Base-by-base conservation (phyloP, 192 early-diverging fungal genomes). In the Mortierella claussenii region DNA sequence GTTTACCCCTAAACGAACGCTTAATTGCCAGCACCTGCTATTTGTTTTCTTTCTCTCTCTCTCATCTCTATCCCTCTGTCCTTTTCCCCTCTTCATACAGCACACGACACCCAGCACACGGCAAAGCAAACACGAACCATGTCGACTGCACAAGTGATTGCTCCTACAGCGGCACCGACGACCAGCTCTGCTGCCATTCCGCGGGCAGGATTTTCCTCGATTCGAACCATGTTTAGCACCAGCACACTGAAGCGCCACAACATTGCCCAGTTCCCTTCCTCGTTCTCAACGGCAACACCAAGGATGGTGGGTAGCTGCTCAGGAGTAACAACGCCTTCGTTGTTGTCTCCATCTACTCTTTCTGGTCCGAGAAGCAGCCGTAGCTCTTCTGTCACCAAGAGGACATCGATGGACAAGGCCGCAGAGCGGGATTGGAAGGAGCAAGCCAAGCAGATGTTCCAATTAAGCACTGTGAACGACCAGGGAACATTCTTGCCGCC, bases 391-490 rank as follows among this genome's bases (percentile, higher is more conserved):
- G 26, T 63, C 28, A 17, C 49, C 11, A 7, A 44, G 18, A 31
- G 55, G 45, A 43, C 55, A 26, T 50, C 60, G 6, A 20, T 57
- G 17, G 55, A 58, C 23, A 47, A 40, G 34, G 57, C 51, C 3
- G 57, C 68, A 3, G 57, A 55, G 26, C 50, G 57, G 26, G 57
- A 69, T 37, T 55, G 37, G 68, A 46, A 43, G 3, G 69, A 63
- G 36, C 44, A 71, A 20, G 57, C 52, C 46, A 71, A 63, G 18
- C 69, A 71, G 20, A 51, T 62, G 34, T 71, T 54, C 21, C 69
- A 62, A 17, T 33, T 71, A 40, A 71, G 69, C 48, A 71, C 60
- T 1, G 54, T 71, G 8, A 63, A 55, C 24, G 60, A 56, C 43
- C 33, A 43, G 43, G 69, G 69, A 10, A 10, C 33, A 7, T 71